Conservation (phyloP, 495 filamentous ascomycete species). For the Aspergillus homomorphus region DNA sequence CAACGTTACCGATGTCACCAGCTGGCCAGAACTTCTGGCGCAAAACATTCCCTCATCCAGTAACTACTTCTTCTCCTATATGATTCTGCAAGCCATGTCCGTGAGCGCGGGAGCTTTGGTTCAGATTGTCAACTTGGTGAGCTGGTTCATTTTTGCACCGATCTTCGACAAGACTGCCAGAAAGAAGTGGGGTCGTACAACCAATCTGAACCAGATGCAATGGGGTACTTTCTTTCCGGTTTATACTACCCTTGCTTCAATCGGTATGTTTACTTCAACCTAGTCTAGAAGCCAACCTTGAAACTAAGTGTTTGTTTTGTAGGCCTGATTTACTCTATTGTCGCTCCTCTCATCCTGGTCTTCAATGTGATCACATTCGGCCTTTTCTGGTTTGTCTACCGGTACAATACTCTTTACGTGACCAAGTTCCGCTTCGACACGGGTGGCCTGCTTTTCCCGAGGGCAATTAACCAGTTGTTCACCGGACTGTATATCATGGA, state of each 20-base stretch:
- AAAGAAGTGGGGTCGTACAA: slow-evolving; percentile 84
- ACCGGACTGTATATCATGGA: slow-evolving; percentile 95
- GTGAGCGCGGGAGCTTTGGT: slow-evolving; percentile 86
- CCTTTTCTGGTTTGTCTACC: slow-evolving; percentile 92
- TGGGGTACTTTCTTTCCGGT: slow-evolving; percentile 96
- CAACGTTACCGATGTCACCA: slow-evolving; percentile 58
- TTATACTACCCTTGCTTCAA: slow-evolving; percentile 93
- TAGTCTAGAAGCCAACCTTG: background rate
- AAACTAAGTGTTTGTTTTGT: slow-evolving; percentile 1
- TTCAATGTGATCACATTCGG: slow-evolving; percentile 95
- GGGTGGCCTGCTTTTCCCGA: slow-evolving; percentile 87
- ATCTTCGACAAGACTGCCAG: slow-evolving; percentile 83
- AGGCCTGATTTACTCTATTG: slow-evolving; percentile 84
- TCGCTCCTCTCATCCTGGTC: slow-evolving; percentile 85
- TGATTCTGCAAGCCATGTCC: slow-evolving; percentile 89
- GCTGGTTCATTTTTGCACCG: slow-evolving; percentile 77
- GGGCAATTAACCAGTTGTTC: slow-evolving; percentile 94
- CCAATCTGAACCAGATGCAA: slow-evolving; percentile 68
- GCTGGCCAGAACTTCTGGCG: slow-evolving; percentile 69
- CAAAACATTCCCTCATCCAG: slow-evolving; percentile 80
- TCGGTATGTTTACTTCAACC: slow-evolving; percentile 52
- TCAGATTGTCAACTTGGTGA: slow-evolving; percentile 72
- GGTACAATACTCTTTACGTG: slow-evolving; percentile 95
- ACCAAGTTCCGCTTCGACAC: slow-evolving; percentile 89
- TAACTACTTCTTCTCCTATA: slow-evolving; percentile 98